phyloP scores from a whole-genome alignment of 306 rosid species.

The Argentina anserina region DNA sequence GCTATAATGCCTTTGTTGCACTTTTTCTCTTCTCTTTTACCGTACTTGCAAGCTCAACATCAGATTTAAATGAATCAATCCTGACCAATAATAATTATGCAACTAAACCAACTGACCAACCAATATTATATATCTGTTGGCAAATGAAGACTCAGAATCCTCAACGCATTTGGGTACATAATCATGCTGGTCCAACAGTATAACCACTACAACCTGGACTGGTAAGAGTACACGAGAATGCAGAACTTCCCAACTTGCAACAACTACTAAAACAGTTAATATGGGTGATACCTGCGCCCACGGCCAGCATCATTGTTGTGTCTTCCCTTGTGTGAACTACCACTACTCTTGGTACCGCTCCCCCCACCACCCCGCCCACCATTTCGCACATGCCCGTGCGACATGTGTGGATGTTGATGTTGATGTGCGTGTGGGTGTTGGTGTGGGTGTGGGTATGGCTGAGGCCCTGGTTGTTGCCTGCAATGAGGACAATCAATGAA shows the following conservation, averaged over 20 bases:
- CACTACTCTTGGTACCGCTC: constrained; percentile 38
- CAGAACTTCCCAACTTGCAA: not conserved
- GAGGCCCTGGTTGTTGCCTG: constrained; percentile 82
- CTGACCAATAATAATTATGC: not conserved
- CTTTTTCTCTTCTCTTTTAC: not conserved
- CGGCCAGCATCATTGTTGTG: constrained; percentile 50
- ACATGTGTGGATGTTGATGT: constrained; percentile 37
- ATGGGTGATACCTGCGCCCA: constrained; percentile 88
- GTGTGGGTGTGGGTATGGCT: constrained; percentile 1
- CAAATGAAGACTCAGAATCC: constrained; percentile 1
- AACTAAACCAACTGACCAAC: too few species aligned
- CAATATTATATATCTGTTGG: not conserved
- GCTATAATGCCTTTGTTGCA: not conserved
- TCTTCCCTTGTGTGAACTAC: constrained; percentile 69
- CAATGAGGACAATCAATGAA: constrained; percentile 16
- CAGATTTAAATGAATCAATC: not conserved
- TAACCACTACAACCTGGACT: not conserved
- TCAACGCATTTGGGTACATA: not conserved
- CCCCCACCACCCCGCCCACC: constrained; percentile 46
- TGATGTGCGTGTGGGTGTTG: not conserved
- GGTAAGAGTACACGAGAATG: not conserved
- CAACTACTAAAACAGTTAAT: constrained; percentile 33
- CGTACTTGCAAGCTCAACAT: not conserved
- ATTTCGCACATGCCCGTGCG: constrained; percentile 60
- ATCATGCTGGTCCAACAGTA: not conserved